phyloP scores from a whole-genome alignment of 139 green algal genomes.

The Eudorina sp. region DNA sequence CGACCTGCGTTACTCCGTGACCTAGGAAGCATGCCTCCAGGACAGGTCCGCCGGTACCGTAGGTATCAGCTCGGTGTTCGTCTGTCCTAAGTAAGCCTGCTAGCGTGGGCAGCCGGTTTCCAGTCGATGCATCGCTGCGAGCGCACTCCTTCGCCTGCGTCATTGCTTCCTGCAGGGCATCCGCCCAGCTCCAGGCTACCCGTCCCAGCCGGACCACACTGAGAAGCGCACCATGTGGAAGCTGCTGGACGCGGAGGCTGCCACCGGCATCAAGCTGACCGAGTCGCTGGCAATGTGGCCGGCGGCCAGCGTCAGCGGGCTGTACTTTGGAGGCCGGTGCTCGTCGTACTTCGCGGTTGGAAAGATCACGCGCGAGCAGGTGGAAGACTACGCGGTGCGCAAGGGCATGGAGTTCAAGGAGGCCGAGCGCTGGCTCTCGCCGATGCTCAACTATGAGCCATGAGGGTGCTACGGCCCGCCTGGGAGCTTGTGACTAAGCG shows the following conservation, averaged over 20 bases:
- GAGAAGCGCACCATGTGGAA: slow-evolving; percentile 98
- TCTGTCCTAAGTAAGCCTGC: too few species aligned
- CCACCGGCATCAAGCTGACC: slow-evolving; percentile 91
- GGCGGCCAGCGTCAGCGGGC: slow-evolving; percentile 91
- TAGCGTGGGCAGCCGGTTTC: too few species aligned
- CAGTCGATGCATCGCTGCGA: too few species aligned
- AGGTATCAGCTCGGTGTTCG: too few species aligned
- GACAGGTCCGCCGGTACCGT: too few species aligned
- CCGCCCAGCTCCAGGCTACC: slow-evolving; percentile 97
- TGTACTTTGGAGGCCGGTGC: slow-evolving; percentile 93
- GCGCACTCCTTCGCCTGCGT: too few species aligned
- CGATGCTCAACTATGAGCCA: slow-evolving; percentile 95
- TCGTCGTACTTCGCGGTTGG: slow-evolving; percentile 98
- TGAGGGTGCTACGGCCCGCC: too few species aligned
- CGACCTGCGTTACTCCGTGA: too few species aligned
- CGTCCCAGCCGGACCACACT: slow-evolving; percentile 98
- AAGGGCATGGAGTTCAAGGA: slow-evolving; percentile 92
- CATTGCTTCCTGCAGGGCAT: slow-evolving; percentile 90
- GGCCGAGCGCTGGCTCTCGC: slow-evolving; percentile 89
- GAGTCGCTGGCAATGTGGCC: slow-evolving; percentile 98
- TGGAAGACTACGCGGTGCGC: slow-evolving; percentile 90
- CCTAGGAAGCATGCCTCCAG: too few species aligned
- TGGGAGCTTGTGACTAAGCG: too few species aligned
- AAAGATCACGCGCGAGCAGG: slow-evolving; percentile 96
- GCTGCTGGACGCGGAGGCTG: slow-evolving; percentile 87